These are phyloP conservation scores for Boletus coccyginus DNA, from an alignment of 768 basidiomycete species.

Conservation along the genomic window DNA sequence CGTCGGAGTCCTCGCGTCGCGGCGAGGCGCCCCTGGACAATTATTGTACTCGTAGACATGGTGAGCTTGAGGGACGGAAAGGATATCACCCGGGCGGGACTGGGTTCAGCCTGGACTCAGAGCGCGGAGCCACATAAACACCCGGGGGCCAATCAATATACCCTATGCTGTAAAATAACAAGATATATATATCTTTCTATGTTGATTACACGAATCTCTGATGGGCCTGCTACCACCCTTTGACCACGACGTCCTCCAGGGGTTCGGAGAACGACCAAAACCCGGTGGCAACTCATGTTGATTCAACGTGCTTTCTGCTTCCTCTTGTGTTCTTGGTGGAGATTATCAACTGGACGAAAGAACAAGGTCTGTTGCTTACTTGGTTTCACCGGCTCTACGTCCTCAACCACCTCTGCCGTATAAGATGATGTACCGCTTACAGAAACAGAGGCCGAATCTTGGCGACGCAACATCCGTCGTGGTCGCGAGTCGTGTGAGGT, in stretches of 20 bases:
- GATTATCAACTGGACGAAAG: background rate
- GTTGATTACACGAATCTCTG: constrained; percentile 17
- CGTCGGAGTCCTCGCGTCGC: constrained; percentile 6
- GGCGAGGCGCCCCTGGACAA: background rate
- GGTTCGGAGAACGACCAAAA: background rate
- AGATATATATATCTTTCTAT: constrained; percentile 24
- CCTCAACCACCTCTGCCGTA: constrained; percentile 27
- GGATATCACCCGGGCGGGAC: background rate
- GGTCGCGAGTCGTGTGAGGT: constrained; percentile 25
- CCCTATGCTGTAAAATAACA: constrained; percentile 19
- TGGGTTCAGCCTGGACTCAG: background rate
- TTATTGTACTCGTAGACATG: constrained; percentile 5
- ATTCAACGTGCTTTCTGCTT: constrained; percentile 21
- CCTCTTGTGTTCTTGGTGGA: constrained; percentile 22
- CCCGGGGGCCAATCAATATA: background rate
- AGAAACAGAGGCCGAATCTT: constrained; percentile 28
- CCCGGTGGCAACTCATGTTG: constrained; percentile 5
- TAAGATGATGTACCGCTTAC: constrained; percentile 33
- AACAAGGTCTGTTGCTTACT: constrained; percentile 21
- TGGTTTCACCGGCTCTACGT: constrained; percentile 24
- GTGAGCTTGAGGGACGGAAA: background rate
- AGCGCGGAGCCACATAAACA: background rate
- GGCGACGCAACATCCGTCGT: constrained; percentile 27
- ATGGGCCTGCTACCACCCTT: constrained; percentile 4
- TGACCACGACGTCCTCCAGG: background rate